Evolutionary conservation across 1,284 basidiomycete species (phyloP), one percentile per base, ranked within the genome.

Genomic region (Spongiforma sp.): DNA sequence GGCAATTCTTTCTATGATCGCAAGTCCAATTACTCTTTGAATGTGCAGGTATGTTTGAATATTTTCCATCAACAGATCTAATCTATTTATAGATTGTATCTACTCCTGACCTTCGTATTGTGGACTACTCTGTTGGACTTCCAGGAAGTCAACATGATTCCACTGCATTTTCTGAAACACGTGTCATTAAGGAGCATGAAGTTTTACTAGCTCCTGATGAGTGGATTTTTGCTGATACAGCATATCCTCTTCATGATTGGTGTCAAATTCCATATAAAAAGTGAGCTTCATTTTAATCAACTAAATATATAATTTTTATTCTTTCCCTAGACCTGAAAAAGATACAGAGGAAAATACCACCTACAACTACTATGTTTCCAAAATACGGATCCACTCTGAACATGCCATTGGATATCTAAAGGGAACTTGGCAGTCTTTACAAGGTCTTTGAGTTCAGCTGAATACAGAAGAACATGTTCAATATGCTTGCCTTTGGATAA

Each of bases 11-110:
- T 37, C 36, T 37, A 37, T 37, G 36, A 37, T 37, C 36, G 72
- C 7, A 82, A 82, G 62, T 71, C 65, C n/a, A 78, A 79, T 48
- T 80, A 80, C 59, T 79, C 77, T 5, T 43, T 81, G 12, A 80
- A 80, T 68, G 41, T 79, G 21, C 78, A 77, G 66, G 75, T 76
- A 61, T 53, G 68, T 72, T 41, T 41, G 11, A 37, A 37, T 37
- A 37, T 37, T 37, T 37, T 9, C 9, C 17, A 37, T 37, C 9
- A 37, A 37, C 17, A 37, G 17, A 37, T 37, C 36, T 37, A n/a
- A n/a, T 37, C 17, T 37, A 10, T 37, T 37, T 37, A 9, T 37
- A 37, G 36, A 37, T 37, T 37, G 36, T 37, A 37, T 37, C 36
- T 37, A 37, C 43, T 26, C 28, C 64, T 63, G 24, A 24, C 46